Base-by-base conservation (phyloP, 1,284 basidiomycete species). In the Phellopilus nigrolimitatus region DNA sequence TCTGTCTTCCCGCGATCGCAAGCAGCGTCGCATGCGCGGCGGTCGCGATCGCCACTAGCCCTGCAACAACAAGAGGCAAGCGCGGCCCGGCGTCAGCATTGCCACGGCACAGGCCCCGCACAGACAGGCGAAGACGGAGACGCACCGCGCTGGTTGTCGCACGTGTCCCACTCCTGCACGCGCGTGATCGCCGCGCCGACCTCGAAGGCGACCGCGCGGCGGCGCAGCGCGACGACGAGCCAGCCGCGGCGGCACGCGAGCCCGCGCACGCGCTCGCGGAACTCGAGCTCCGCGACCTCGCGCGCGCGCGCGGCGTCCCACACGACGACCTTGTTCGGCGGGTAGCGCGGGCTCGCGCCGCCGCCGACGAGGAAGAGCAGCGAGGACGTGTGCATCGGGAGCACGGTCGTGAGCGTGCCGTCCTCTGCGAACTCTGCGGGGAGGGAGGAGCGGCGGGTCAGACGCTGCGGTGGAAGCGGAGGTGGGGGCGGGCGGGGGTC, bases 271-370 rank as follows among this genome's bases (percentile, higher is more conserved):
- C 79, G 76, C 67, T 95, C 92, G 55, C 88, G 82, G 64, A 97
- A 97, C 69, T 97, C 93, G 49, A 97, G 77, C 66, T 95, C 91
- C 24, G 88, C 90, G 33, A 94, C 84, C 60, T 93, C 85, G 46
- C 73, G 70, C 3, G 81, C 83, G 1, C 78, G 69, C 1, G 75
- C 76, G 67, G 93, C 91, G 67, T 97, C 88, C 84, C 90, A 97
- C 41, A 97, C 67, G 51, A 97, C 77, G 41, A 94, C 89, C 71
- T 97, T 97, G 72, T 97, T 97, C 22, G 90, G 91, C 24, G 94
- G 85, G 68, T 93, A 97, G 4, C 91, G 75, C n/a, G 94, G 94
- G 63, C 87, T 88, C 45, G 82, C 74, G 25, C 93, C 92, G 43
- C 94, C 94, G 42, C 94, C 94, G 57, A 95, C 77, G 34, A 97